Conservation (phyloP, 2,329 filamentous ascomycete species). For the Fusarium tupiense region DNA sequence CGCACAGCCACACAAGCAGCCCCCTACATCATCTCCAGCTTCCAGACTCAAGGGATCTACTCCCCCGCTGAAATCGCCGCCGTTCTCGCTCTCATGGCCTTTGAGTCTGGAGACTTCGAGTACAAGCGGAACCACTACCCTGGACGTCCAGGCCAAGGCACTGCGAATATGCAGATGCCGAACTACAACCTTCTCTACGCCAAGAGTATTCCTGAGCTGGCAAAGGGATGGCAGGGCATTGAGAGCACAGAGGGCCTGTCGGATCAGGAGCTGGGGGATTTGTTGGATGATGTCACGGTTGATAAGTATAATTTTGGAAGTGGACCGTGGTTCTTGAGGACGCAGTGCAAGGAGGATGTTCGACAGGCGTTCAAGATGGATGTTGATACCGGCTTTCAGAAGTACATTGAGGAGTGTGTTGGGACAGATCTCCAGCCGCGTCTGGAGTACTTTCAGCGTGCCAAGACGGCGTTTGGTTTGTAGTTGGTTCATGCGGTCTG, state of each 20-base stretch:
- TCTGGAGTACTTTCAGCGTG: slow-evolving; percentile 53
- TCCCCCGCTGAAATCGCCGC: slow-evolving; percentile 71
- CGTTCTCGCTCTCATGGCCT: slow-evolving; percentile 74
- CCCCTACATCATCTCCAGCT: slow-evolving; percentile 63
- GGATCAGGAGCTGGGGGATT: slow-evolving; percentile 48
- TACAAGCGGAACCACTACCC: slow-evolving; percentile 73
- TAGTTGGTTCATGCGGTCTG: background rate
- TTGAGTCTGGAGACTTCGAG: slow-evolving; percentile 75
- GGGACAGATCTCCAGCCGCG: slow-evolving; percentile 48
- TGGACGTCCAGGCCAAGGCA: slow-evolving; percentile 75
- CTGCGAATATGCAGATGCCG: slow-evolving; percentile 64
- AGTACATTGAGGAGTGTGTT: slow-evolving; percentile 60
- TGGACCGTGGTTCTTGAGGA: slow-evolving; percentile 62
- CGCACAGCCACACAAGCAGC: slow-evolving; percentile 71
- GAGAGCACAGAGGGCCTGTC: slow-evolving; percentile 41
- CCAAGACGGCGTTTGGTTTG: slow-evolving; percentile 60
- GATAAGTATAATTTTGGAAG: slow-evolving; percentile 65
- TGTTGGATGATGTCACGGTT: slow-evolving; percentile 56
- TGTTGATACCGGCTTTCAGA: slow-evolving; percentile 53
- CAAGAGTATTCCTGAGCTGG: slow-evolving; percentile 52
- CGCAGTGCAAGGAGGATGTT: slow-evolving; percentile 52
- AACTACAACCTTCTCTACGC: slow-evolving; percentile 60
- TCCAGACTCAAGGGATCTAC: slow-evolving; percentile 66
- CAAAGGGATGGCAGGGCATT: slow-evolving; percentile 46
- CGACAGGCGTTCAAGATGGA: slow-evolving; percentile 48